A percentile compares a stretch with the other conserved stretches of the same genome.
phyloP scores from a whole-genome alignment of 176 grass and related monocot species.

The Thalia dealbata region DNA sequence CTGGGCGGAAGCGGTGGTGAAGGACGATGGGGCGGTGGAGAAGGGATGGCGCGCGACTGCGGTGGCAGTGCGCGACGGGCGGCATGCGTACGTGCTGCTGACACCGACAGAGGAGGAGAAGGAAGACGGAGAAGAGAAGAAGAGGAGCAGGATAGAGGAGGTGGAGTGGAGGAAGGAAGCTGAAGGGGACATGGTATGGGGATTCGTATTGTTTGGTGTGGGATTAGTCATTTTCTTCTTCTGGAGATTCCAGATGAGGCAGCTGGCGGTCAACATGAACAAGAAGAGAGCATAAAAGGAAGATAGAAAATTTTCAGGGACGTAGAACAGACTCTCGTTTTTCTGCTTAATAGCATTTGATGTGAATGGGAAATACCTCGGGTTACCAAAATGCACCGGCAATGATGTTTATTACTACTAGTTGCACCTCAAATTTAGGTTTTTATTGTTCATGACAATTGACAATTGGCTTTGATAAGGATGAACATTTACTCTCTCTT shows the following conservation, averaged over 20 bases:
- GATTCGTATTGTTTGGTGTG: conserved; percentile 39
- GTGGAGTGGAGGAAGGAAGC: conserved; percentile 50
- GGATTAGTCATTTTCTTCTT: conserved; percentile 60
- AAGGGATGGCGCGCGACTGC: conserved; percentile 20
- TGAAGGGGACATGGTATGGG: conserved; percentile 64
- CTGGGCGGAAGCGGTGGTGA: conserved; percentile 40
- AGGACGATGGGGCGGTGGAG: conserved; percentile 21
- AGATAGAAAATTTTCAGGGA: background rate
- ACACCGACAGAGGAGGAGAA: conserved; percentile 15
- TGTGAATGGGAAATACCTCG: background rate
- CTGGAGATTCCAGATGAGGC: conserved; percentile 90
- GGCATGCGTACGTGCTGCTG: conserved; percentile 46
- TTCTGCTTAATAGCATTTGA: background rate
- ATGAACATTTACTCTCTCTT: background rate
- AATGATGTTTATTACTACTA: background rate
- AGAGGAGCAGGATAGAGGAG: conserved; percentile 51
- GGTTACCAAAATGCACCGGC: background rate
- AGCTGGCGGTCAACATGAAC: conserved; percentile 59
- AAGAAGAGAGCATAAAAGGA: conserved; percentile 42
- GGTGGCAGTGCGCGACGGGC: conserved; percentile 52
- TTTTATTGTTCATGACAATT: background rate
- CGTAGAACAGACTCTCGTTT: background rate
- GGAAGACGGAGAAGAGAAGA: background rate
- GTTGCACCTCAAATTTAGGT: background rate
- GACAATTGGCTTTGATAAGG: no score